Evolutionary conservation across 1,139 yeast species (phyloP).

Genomic region (Yamadazyma trypodendri): DNA sequence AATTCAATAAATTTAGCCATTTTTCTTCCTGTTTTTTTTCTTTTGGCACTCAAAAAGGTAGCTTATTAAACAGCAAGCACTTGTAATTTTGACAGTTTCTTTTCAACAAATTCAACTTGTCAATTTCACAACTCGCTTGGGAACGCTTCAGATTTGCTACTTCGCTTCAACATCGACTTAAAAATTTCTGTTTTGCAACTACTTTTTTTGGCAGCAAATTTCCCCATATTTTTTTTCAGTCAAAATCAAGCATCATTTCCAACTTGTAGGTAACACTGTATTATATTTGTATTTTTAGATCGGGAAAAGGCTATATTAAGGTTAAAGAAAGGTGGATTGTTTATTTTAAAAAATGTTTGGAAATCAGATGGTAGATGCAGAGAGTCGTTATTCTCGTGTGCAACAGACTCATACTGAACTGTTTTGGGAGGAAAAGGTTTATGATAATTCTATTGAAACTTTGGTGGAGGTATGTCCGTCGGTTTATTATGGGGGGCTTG

Average conservation of each 20-base stretch:
- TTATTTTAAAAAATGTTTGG: conserved; percentile 1
- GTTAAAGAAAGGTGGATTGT: background rate
- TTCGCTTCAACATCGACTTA: background rate
- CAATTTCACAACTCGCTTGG: background rate
- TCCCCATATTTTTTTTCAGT: background rate
- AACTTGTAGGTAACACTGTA: no score
- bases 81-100: background rate
- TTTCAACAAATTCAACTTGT: background rate
- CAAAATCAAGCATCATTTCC: no score
- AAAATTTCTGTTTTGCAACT: background rate
- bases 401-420: background rate
- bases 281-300: background rate
- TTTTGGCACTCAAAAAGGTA: background rate
- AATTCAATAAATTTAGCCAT: background rate
- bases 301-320: background rate
- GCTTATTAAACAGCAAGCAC: no score
- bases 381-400: background rate
- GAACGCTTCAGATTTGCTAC: background rate
- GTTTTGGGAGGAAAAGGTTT: background rate
- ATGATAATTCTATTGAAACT: background rate
- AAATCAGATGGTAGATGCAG: background rate
- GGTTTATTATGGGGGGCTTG: conserved; percentile 13
- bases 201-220: conserved; percentile 1
- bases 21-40: background rate
- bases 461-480: conserved; percentile 12